Conservation (phyloP, 257 asterid genomes). For the Dorcoceras hygrometricum region DNA sequence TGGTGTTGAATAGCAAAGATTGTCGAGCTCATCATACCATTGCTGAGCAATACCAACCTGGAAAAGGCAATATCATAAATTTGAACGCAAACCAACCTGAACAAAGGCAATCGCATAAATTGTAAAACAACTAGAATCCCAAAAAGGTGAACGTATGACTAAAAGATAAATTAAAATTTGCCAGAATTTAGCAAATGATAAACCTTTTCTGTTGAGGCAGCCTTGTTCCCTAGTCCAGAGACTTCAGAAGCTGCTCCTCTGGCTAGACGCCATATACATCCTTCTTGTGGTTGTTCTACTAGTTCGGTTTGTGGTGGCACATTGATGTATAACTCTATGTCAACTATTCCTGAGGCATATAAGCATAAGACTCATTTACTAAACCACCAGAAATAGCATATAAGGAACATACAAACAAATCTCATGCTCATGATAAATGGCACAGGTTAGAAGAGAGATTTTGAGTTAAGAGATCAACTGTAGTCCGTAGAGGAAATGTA, state of each 20-base stretch:
- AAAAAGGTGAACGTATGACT: constrained; percentile 10
- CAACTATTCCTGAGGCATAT: constrained; percentile 59
- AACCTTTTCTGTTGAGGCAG: constrained; percentile 58
- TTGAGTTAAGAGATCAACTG: too few species aligned
- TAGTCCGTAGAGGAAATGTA: neutral
- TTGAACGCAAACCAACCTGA: constrained; percentile 76
- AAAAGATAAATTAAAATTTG: constrained; percentile 9
- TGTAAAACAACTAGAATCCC: constrained; percentile 18
- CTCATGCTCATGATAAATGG: neutral
- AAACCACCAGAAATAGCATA: neutral
- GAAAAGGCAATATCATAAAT: constrained; percentile 21
- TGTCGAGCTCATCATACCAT: constrained; percentile 77
- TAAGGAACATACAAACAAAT: constrained; percentile 1
- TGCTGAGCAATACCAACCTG: constrained; percentile 76
- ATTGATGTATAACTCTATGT: constrained; percentile 49
- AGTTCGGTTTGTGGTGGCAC: constrained; percentile 63
- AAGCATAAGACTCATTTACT: constrained; percentile 14
- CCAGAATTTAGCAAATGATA: constrained; percentile 10
- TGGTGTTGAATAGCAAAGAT: constrained; percentile 40
- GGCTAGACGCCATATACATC: constrained; percentile 77
- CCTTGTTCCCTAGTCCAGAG: constrained; percentile 47
- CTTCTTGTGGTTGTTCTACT: constrained; percentile 69
- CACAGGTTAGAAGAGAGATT: neutral
- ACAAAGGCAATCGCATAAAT: constrained; percentile 19
- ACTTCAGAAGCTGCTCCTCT: constrained; percentile 86